These are phyloP conservation scores for Strigomonas culicis DNA, from an alignment of 208 protist genomes.

Conservation along the genomic window DNA sequence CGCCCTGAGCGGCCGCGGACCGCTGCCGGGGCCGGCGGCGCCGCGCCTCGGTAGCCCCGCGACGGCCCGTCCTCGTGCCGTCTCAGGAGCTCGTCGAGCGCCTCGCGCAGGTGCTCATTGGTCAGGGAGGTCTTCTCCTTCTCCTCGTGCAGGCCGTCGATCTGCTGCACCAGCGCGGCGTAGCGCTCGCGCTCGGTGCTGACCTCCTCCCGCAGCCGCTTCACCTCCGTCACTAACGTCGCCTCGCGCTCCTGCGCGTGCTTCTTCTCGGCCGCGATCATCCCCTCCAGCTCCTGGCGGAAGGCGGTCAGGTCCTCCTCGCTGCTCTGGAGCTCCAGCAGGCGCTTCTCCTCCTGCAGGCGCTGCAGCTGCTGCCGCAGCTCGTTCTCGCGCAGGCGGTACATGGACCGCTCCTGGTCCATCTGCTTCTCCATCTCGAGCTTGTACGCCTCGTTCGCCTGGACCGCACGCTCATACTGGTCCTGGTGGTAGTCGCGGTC, in stretches of 20 bases:
- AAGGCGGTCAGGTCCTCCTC: conserved; percentile 52
- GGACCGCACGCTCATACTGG: conserved; percentile 75
- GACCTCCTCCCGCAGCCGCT: conserved; percentile 53
- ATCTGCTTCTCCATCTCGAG: conserved; percentile 79
- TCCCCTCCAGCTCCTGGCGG: conserved; percentile 71
- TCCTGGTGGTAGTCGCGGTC: conserved; percentile 88
- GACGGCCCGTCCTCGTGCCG: conserved; percentile 18
- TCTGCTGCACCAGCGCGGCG: conserved; percentile 31
- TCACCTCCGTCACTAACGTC: conserved; percentile 47
- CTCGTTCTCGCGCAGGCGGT: conserved; percentile 72
- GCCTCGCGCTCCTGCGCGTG: conserved; percentile 54
- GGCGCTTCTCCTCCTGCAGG: conserved; percentile 57
- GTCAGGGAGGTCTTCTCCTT: conserved; percentile 47
- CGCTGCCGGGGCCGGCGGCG: too few relatives aligned
- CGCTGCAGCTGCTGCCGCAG: conserved; percentile 68
- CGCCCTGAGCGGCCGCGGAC: not conserved
- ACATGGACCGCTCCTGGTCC: conserved; percentile 70
- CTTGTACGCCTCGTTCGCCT: conserved; percentile 85
- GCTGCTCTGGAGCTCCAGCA: conserved; percentile 54
- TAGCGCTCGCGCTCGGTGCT: conserved; percentile 49
- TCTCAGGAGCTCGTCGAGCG: conserved; percentile 56
- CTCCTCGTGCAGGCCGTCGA: conserved; percentile 63
- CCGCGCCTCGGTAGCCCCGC: too few relatives aligned
- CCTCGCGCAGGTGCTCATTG: conserved; percentile 69
- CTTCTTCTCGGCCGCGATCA: conserved; percentile 66